Evolutionary conservation across 345 rosid species (phyloP).

Genomic region (Euphorbia peplus): DNA sequence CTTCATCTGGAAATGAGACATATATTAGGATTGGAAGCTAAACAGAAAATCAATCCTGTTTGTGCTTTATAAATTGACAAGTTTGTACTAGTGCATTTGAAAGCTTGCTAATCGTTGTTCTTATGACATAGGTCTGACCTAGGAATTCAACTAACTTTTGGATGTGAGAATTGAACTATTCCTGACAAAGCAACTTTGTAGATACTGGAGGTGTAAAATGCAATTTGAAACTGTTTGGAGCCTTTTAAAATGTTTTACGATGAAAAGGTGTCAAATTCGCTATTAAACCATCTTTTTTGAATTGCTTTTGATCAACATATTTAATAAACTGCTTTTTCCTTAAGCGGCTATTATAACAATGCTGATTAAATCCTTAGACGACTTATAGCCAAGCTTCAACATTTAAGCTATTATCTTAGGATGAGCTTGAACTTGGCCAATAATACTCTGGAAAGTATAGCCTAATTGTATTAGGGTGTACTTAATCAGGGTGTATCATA

Average conservation of each 20-base stretch:
- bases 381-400: constrained; percentile 2
- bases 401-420: neutral
- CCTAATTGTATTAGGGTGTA: neutral
- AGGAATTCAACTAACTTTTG: neutral
- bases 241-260: neutral
- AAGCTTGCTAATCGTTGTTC: neutral
- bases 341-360: neutral
- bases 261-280: neutral
- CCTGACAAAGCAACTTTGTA: neutral
- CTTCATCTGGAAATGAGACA: neutral
- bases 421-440: neutral
- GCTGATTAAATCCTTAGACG: neutral
- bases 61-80: neutral
- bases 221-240: neutral
- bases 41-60: neutral
- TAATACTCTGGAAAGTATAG: neutral
- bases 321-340: neutral
- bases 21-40: neutral
- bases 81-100: neutral
- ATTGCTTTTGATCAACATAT: neutral
- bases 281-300: neutral
- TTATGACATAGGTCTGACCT: neutral
- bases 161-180: neutral
- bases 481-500: neutral
- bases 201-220: neutral